Base-by-base conservation (phyloP, 306 rosid species). In the Abrus pulchellus region DNA sequence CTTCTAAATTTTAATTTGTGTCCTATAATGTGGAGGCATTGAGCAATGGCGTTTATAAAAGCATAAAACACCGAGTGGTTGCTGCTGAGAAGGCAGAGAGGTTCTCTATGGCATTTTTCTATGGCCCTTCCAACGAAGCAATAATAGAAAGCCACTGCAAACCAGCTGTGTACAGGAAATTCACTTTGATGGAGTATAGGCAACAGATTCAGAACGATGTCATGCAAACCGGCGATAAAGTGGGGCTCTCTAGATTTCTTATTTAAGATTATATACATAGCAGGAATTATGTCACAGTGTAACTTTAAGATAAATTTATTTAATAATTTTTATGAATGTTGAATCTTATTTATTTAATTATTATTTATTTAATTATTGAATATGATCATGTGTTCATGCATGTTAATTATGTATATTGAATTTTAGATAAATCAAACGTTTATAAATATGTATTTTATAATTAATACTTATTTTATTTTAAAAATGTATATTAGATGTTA, bases 171-270 rank as follows among this genome's bases (percentile, higher is more conserved):
- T 94, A 89, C 72, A 90, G 67, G 70, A 66, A 85, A 34, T 90
- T 94, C 90, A 90, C 86, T 72, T 86, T 90, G 29, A 75, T n/a
- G 72, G 94, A 94, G 53, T 94, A 83, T 65, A 80, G 73, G 63
- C 66, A 66, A 8, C 96, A 94, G 28, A 86, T 9, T 32, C 68
- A 75, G 12, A 86, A 79, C 62, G 98, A 92, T 85, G 90, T 89
- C 34, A 75, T 76, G 55, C 85, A 86, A 76, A 85, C 72, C 0
- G 98, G 97, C 6, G 90, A 89, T 68, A 94, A 94, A 87, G 83
- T 94, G 27, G 98, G 98, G 2, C 94, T 94, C 84, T 70, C 92
- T 29, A 88, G 90, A 79, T 90, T 94, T 89, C 85, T 90, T 49
- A 10, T 53, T 0, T 79, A 85, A 20, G 20, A 20, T 20, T 20